phyloP scores from a whole-genome alignment of 2,329 filamentous ascomycete genomes.

The Penicillium aurantiogriseum region DNA sequence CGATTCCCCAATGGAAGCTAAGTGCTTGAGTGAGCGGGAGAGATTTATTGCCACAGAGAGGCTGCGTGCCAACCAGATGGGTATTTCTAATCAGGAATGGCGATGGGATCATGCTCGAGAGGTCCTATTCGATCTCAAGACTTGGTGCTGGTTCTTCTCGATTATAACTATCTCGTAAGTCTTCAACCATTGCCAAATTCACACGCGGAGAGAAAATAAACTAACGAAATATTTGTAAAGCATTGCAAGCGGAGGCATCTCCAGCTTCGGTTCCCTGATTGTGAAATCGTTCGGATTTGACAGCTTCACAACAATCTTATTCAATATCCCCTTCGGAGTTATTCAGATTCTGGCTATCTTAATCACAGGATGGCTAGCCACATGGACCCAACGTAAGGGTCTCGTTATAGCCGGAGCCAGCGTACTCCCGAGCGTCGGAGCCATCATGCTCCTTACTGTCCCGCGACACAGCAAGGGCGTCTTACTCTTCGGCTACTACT shows the following conservation, averaged over 20 bases:
- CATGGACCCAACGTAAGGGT: slow-evolving; percentile 45
- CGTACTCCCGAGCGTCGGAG: slow-evolving; percentile 42
- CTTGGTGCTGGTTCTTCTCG: slow-evolving; percentile 37
- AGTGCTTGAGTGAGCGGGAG: slow-evolving; percentile 38
- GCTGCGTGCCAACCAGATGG: slow-evolving; percentile 56
- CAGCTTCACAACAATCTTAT: slow-evolving; percentile 42
- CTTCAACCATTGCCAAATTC: background rate
- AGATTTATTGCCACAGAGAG: slow-evolving; percentile 52
- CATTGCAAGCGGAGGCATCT: slow-evolving; percentile 41
- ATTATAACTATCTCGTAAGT: slow-evolving; percentile 27
- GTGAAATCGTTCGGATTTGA: slow-evolving; percentile 44
- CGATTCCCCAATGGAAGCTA: slow-evolving; percentile 52
- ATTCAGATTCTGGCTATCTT: slow-evolving; percentile 42
- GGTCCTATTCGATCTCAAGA: slow-evolving; percentile 33
- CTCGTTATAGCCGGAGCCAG: slow-evolving; percentile 44
- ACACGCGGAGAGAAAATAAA: no score
- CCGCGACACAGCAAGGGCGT: slow-evolving; percentile 49
- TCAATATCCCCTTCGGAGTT: slow-evolving; percentile 43
- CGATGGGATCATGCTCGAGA: slow-evolving; percentile 49
- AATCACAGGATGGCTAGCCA: slow-evolving; percentile 41
- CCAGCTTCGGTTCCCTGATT: slow-evolving; percentile 43
- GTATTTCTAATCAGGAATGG: slow-evolving; percentile 54
- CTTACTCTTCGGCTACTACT: slow-evolving; percentile 53
- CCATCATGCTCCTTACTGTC: slow-evolving; percentile 51
- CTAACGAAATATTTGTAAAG: slow-evolving; percentile 11